A percentile compares a stretch with the other conserved stretches of the same genome.
These are phyloP conservation scores for Arbutus unedo DNA, from an alignment of 148 eudicot species.

Conservation along the genomic window DNA sequence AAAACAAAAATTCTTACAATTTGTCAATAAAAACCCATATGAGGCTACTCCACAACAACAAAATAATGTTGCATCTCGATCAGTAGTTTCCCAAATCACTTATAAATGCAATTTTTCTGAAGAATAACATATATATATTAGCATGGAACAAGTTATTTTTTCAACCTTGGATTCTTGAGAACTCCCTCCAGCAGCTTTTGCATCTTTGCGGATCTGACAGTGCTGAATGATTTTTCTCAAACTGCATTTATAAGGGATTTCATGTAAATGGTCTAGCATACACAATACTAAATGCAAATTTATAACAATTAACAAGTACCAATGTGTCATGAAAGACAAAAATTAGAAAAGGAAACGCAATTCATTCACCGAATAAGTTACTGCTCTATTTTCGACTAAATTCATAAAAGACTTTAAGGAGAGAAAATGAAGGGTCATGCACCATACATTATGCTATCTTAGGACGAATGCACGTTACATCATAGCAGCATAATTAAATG, in stretches of 20 bases:
- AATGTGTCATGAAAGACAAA: too few relatives aligned
- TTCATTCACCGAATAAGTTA: too few relatives aligned
- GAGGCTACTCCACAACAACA: background rate
- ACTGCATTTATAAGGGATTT: constrained; percentile 14
- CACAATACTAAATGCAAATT: background rate
- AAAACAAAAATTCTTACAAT: background rate
- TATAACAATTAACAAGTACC: background rate
- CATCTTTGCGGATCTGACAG: constrained; percentile 7
- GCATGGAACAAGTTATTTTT: background rate
- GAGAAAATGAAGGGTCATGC: too few relatives aligned
- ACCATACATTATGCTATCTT: too few relatives aligned
- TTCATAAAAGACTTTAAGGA: too few relatives aligned
- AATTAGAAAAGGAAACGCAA: too few relatives aligned
- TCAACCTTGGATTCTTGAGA: constrained; percentile 10
- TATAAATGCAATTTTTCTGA: background rate
- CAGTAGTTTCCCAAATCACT: background rate
- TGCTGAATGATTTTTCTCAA: constrained; percentile 18
- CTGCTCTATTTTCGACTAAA: too few relatives aligned
- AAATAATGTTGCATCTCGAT: background rate
- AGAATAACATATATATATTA: background rate
- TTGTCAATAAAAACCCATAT: background rate
- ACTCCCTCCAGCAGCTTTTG: constrained; percentile 11
- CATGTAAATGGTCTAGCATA: background rate
- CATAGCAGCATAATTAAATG: too few relatives aligned
- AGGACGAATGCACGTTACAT: too few relatives aligned